Evolutionary conservation across 768 basidiomycete species (phyloP), one percentile per base, ranked within the genome.

Genomic region (Mycena belliarum): DNA sequence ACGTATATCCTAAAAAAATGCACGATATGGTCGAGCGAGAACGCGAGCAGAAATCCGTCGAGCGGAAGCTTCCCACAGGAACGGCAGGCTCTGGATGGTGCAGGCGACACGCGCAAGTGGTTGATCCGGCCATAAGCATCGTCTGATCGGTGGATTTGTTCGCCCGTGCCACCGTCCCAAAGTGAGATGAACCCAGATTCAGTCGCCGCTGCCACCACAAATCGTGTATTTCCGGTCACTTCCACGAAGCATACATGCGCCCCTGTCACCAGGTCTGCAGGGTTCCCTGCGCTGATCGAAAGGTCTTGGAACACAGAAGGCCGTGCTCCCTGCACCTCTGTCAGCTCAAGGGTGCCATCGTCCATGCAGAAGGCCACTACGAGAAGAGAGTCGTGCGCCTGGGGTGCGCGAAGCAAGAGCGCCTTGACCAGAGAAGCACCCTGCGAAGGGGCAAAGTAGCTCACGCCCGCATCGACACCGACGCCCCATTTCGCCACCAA

Each of bases 111-210:
- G 24, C 83, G 80, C n/a, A 96, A 65, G 49, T 80, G 75, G 49
- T 75, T 82, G 66, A 93, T 74, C 12, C 73, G 69, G 2, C 86
- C 89, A 56, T 80, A 80, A 0, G 79, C 73, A 12, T 85, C 83
- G 49, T 87, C 85, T 33, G 92, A 68, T 48, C 85, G 75, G 51
- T 79, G 74, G 38, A 92, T 79, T 57, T 85, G 84, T 61, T 86
- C 86, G 12, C 81, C 79, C 7, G 84, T 84, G n/a, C 72, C 64
- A 9, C 78, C 83, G 65, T 93, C 89, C 91, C 91, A 93, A 14
- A 93, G 64, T 0, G 91, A 89, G 21, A 93, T 76, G 11, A 82
- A 75, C 11, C 91, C 91, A 1, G 81, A 77, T 49, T 85, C 80
- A 3, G 89, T 87, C 18, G 83, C 82, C 14, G 82, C 80, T 38